Base-by-base conservation (phyloP, 495 filamentous ascomycete genomes). In the Copromyces sp. region DNA sequence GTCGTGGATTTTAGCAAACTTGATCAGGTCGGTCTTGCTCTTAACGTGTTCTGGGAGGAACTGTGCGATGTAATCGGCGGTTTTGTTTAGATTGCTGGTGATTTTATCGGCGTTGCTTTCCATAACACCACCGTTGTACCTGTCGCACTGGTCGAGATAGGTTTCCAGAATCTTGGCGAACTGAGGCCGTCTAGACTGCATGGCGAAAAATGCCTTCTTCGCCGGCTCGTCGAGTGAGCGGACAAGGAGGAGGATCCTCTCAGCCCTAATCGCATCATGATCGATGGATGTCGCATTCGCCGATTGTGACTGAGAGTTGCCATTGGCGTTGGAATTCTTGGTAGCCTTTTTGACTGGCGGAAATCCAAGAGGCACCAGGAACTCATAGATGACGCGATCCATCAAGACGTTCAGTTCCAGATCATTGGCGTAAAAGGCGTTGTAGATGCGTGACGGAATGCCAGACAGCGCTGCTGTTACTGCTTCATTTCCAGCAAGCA, bases 1-100 rank as follows among this genome's bases (percentile, higher is more conserved):
- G 79, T 99, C 94, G 77, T 98, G 93, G 73, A 89, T 85, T 79
- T 96, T 97, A 68, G 93, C 95, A 76, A 97, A 98, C 75, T 92
- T 97, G 84, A 91, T 89, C 3, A 99, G 80, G 78, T 98, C 93
- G 4, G 87, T 86, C 16, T 85, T 86, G 20, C 88, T 88, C 70
- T 90, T 88, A 37, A 86, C 75, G 14, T 88, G 76, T 75, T 98
- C 94, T 3, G 95, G 93, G 24, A 95, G 86, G 17, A 89, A 88
- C 77, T 91, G 91, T 3, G 88, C 84, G 41, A 97, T 79, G 65
- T 89, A 91, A n/a, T 89, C 82, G 69, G 92, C 87, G 8, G 92
- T 84, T 61, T 83, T 86, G 45, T 86, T 88, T 39, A 98, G 86
- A 71, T 91, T 88, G 39, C 83, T 81, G 73, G 92, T 92, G 71